These are phyloP conservation scores for Beauveria sp. DNA, from an alignment of 2,329 filamentous ascomycete species.

Conservation along the genomic window DNA sequence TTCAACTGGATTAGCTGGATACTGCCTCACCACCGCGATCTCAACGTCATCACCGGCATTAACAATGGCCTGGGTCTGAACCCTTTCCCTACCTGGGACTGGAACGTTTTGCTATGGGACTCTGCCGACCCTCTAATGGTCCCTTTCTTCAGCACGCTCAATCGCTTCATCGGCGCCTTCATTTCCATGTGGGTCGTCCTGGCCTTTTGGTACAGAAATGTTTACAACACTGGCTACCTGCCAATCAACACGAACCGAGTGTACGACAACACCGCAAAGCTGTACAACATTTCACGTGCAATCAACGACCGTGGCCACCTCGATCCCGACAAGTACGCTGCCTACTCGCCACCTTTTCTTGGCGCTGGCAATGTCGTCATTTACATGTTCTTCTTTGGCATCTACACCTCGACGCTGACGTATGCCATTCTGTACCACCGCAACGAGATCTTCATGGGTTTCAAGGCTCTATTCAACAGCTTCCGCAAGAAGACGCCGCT, in stretches of 20 bases:
- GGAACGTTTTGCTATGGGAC: conserved; percentile 38
- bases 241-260: conserved; percentile 45
- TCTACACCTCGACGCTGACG: conserved; percentile 44
- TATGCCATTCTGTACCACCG: conserved; percentile 46
- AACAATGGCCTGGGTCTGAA: conserved; percentile 39
- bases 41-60: conserved; percentile 36
- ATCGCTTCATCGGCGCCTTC: conserved; percentile 51
- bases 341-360: conserved; percentile 45
- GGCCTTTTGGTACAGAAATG: conserved; percentile 50
- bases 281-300: conserved; percentile 38
- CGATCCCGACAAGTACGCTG: conserved; percentile 35
- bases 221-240: conserved; percentile 49
- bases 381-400: conserved; percentile 49
- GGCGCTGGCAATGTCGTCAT: conserved; percentile 40
- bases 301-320: conserved; percentile 37
- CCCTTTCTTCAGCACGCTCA: conserved; percentile 52
- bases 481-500: conserved; percentile 32
- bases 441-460: conserved; percentile 41
- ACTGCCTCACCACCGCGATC: conserved; percentile 34
- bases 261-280: conserved; percentile 39
- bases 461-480: conserved; percentile 38
- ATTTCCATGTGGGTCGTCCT: conserved; percentile 46
- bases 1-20: conserved; percentile 55
- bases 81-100: conserved; percentile 39
- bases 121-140: conserved; percentile 38